Evolutionary conservation across 2,329 filamentous ascomycete species (phyloP).

Genomic region (Ceratocystis eucalypticola): DNA sequence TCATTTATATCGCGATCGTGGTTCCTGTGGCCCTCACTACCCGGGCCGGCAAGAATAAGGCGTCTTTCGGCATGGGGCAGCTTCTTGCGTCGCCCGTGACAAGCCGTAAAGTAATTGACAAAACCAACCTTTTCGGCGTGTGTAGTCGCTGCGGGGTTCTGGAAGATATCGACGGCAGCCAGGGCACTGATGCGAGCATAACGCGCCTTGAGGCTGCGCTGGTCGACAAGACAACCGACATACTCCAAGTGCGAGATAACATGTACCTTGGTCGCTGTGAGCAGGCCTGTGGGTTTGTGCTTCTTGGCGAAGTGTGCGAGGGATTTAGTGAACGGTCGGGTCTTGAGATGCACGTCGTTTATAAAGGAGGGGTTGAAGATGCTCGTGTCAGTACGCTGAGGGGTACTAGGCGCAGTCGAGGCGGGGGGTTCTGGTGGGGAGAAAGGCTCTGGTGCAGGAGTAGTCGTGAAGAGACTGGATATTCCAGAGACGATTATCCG

Average conservation of each 20-base stretch:
- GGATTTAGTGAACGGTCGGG: constrained; percentile 54
- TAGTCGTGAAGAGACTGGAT: constrained; percentile 55
- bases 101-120: constrained; percentile 83
- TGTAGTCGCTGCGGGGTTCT: constrained; percentile 19
- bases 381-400: constrained; percentile 28
- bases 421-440: not conserved
- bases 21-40: not conserved
- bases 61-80: not conserved
- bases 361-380: constrained; percentile 63
- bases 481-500: constrained; percentile 74
- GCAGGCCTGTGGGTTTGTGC: constrained; percentile 55
- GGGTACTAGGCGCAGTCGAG: not conserved
- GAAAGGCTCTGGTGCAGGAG: constrained; percentile 20
- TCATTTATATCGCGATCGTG: not conserved
- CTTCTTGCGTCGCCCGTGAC: constrained; percentile 45
- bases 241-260: constrained; percentile 74
- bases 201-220: constrained; percentile 50
- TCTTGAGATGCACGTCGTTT: constrained; percentile 58
- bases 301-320: constrained; percentile 69
- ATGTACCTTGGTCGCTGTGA: constrained; percentile 57
- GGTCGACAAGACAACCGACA: constrained; percentile 67
- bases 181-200: constrained; percentile 57
- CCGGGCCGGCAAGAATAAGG: not conserved
- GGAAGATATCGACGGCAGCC: constrained; percentile 53
- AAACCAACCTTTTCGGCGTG: constrained; percentile 49